These are phyloP conservation scores for Colletotrichum tanaceti DNA, from an alignment of 2,329 filamentous ascomycete species.

Conservation along the genomic window DNA sequence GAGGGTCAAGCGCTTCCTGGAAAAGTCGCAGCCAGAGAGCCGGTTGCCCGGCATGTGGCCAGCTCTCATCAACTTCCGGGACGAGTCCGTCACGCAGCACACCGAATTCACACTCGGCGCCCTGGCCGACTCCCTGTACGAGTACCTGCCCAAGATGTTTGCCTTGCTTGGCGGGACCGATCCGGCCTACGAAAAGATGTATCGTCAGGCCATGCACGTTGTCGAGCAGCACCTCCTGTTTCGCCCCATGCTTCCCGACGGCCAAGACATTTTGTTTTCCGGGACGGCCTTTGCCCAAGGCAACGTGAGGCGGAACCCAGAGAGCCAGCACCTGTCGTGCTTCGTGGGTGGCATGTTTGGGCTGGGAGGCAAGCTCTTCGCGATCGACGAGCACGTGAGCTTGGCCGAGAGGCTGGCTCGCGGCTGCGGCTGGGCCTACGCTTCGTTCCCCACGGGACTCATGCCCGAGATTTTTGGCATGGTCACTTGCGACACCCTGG, in stretches of 20 bases:
- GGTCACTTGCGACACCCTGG: conserved; percentile 51
- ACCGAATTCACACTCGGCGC: conserved; percentile 53
- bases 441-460: conserved; percentile 59
- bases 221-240: conserved; percentile 70
- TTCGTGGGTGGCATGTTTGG: conserved; percentile 64
- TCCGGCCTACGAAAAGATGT: conserved; percentile 66
- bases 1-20: conserved; percentile 74
- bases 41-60: conserved; percentile 81
- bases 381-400: conserved; percentile 55
- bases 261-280: conserved; percentile 70
- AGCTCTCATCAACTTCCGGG: conserved; percentile 69
- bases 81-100: conserved; percentile 53
- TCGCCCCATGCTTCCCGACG: conserved; percentile 72
- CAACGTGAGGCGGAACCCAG: conserved; percentile 43
- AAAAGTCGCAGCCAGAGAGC: conserved; percentile 74
- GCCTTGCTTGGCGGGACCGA: conserved; percentile 68
- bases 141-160: conserved; percentile 59
- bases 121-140: conserved; percentile 56
- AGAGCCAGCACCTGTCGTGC: conserved; percentile 61
- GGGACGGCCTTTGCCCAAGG: conserved; percentile 49
- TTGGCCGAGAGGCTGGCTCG: conserved; percentile 59
- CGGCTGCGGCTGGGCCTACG: conserved; percentile 64
- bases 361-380: conserved; percentile 59
- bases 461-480: conserved; percentile 64
- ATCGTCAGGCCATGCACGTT: conserved; percentile 65